These are phyloP conservation scores for Yamadazyma conglobata DNA, from an alignment of 1,139 yeast species.

Conservation along the genomic window DNA sequence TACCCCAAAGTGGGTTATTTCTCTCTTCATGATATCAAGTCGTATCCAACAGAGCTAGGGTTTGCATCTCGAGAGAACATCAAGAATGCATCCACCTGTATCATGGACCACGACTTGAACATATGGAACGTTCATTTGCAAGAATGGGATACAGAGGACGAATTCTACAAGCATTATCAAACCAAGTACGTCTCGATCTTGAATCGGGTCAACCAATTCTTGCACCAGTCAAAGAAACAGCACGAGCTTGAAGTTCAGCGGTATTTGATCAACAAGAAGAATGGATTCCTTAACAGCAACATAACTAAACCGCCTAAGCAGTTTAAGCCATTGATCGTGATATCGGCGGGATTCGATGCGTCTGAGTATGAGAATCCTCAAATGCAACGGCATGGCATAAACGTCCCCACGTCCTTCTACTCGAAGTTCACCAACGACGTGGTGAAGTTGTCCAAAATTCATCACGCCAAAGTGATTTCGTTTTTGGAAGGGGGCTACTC, in stretches of 20 bases:
- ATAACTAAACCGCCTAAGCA: constrained; percentile 41
- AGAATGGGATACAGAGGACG: constrained; percentile 59
- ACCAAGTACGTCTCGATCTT: constrained; percentile 61
- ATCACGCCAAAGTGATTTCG: constrained; percentile 63
- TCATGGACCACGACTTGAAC: constrained; percentile 74
- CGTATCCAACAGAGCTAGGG: constrained; percentile 81
- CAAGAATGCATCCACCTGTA: constrained; percentile 75
- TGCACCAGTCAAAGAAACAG: constrained; percentile 47
- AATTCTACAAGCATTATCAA: constrained; percentile 63
- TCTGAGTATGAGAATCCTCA: constrained; percentile 77
- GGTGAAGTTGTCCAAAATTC: constrained; percentile 59
- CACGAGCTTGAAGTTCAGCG: constrained; percentile 35
- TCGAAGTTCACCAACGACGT: constrained; percentile 72
- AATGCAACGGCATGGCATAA: constrained; percentile 84
- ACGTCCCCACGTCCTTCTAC: constrained; percentile 81
- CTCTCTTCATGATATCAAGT: constrained; percentile 80
- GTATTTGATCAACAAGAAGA: constrained; percentile 18
- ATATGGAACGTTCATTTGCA: constrained; percentile 86
- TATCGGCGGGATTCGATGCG: constrained; percentile 89
- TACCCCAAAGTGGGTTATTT: constrained; percentile 76
- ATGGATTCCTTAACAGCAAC: constrained; percentile 12
- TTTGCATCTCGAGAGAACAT: constrained; percentile 71
- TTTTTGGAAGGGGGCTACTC: constrained; percentile 86
- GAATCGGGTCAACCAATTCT: constrained; percentile 65
- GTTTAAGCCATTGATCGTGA: constrained; percentile 66